Evolutionary conservation across 345 rosid species (phyloP), one percentile per base, ranked within the genome.

Genomic region (Nephelium lappaceum): DNA sequence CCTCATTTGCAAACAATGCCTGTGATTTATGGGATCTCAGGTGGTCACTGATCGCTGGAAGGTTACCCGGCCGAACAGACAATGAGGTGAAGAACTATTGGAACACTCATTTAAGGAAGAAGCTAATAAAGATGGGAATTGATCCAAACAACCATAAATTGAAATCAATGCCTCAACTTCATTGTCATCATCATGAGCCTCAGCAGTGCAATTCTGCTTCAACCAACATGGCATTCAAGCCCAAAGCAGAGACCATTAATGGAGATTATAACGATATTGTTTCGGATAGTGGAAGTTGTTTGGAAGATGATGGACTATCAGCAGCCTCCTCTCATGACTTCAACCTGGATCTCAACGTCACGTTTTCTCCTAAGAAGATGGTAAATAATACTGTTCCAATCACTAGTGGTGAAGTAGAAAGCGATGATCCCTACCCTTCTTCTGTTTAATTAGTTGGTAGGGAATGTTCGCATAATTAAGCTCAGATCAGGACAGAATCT

Each of bases 21-120:
- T n/a, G 36, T 25, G 55, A 18, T 31, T 67, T 63, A 21, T 74
- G 49, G 69, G 75, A 10, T 74, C 45, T 81, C 84, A 87, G 90
- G 75, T 87, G 90, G 90, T 85, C 90, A 3, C 19, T 87, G 36
- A 85, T 87, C 60, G 90, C 90, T 5, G 88, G 90, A 42, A 76
- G 88, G 78, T 83, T 87, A 72, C 90, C 90, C 0, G 90, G 88
- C n/a, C 75, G 90, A 42, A 87, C 90, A 0, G 90, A 85, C 72
- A 83, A 87, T 74, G 90, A 87, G 66, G 85, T 87, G 60, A 85
- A 87, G 78, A 87, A 87, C 55, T 78, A 87, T 49, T 87, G 88
- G 88, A 87, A 87, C 53, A 81, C 90, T 23, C 87, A 85, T 61
- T 8, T 87, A 6, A 87, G 73, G 75, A 85, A 85, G 70, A 87